phyloP scores from a whole-genome alignment of 805 yeast genomes.

The Teunomyces aglyptinius region DNA sequence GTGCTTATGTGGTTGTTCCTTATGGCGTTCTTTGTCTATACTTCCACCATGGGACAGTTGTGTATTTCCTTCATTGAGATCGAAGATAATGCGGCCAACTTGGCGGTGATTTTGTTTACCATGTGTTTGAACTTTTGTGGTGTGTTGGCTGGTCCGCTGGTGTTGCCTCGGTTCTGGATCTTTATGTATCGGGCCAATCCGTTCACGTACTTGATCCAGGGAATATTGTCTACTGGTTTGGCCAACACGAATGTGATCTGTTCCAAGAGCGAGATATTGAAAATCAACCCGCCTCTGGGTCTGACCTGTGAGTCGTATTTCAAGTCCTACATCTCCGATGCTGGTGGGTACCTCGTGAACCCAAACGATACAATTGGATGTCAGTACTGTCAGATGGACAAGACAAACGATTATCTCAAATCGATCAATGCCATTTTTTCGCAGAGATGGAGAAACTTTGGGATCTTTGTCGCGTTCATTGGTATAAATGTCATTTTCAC shows the following conservation, averaged over 20 bases:
- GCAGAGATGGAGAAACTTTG: constrained; percentile 68
- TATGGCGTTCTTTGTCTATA: constrained; percentile 47
- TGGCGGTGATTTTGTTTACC: constrained; percentile 56
- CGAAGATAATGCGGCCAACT: constrained; percentile 63
- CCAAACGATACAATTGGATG: constrained; percentile 49
- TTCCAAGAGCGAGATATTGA: constrained; percentile 24
- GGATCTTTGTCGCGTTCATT: constrained; percentile 45
- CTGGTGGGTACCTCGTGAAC: constrained; percentile 58
- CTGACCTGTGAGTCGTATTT: constrained; percentile 62
- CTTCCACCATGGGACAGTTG: constrained; percentile 58
- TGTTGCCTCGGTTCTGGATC: constrained; percentile 81
- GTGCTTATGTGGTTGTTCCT: constrained; percentile 51
- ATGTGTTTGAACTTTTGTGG: constrained; percentile 75
- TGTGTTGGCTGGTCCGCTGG: constrained; percentile 56
- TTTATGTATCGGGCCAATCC: constrained; percentile 79
- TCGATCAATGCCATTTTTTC: constrained; percentile 40
- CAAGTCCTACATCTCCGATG: constrained; percentile 35
- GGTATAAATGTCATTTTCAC: constrained; percentile 33
- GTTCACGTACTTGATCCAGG: constrained; percentile 65
- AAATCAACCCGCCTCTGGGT: constrained; percentile 48
- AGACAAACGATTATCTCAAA: constrained; percentile 60
- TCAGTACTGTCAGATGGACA: constrained; percentile 50
- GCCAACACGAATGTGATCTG: constrained; percentile 38
- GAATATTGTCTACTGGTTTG: constrained; percentile 52
- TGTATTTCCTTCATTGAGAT: constrained; percentile 57